A percentile compares a stretch with the other conserved stretches of the same genome.
Conservation (phyloP, 345 rosid genomes). For the Eucalyptus polyanthemos region DNA sequence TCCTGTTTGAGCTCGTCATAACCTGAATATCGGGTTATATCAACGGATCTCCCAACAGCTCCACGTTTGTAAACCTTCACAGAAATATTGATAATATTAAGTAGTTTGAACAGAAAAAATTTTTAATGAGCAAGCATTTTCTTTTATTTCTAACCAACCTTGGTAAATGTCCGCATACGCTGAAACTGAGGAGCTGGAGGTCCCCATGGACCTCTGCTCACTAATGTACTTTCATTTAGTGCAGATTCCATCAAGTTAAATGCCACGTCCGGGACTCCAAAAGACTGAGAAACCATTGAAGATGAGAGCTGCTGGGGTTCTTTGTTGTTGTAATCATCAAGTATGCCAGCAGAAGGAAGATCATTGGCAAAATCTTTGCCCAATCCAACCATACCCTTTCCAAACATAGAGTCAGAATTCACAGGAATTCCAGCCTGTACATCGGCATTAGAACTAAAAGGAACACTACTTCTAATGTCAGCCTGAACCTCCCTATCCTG, state of each 20-base stretch:
- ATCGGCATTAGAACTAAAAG: constrained; percentile 16
- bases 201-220: constrained; percentile 34
- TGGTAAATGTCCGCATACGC: constrained; percentile 51
- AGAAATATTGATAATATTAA: background rate
- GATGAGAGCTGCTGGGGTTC: constrained; percentile 54
- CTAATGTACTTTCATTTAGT: constrained; percentile 27
- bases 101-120: background rate
- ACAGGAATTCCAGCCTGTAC: constrained; percentile 14
- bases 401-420: constrained; percentile 22
- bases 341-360: constrained; percentile 29
- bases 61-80: constrained; percentile 70
- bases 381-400: constrained; percentile 25
- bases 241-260: constrained; percentile 48
- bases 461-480: constrained; percentile 26
- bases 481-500: constrained; percentile 46
- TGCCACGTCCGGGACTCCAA: constrained; percentile 46
- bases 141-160: constrained; percentile 19
- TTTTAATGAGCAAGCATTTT: background rate
- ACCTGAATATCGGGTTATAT: constrained; percentile 55
- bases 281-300: constrained; percentile 55
- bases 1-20: constrained; percentile 63
- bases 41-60: constrained; percentile 77
- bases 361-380: constrained; percentile 38
- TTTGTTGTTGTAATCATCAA: constrained; percentile 26
- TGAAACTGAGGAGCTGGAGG: constrained; percentile 32